Evolutionary conservation across 1,139 yeast species (phyloP), one percentile per base, ranked within the genome.

Genomic region (Hansenula lynferdii): DNA sequence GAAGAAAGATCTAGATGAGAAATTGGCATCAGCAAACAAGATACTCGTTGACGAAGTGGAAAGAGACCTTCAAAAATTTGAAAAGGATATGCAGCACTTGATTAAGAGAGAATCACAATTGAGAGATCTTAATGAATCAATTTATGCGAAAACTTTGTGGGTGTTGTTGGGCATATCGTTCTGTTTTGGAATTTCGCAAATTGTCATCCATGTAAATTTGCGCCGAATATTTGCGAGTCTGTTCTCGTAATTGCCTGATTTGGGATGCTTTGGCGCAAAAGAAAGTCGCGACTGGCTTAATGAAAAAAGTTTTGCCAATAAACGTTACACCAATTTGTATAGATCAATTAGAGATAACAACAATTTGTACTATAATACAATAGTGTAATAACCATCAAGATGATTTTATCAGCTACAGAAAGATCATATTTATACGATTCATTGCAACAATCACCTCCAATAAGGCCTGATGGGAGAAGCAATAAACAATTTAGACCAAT

Each of bases 361-460:
- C 22, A 20, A 20, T 20, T 8, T 7, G 8, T 20, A 18, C 16
- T 8, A 15, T 7, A 16, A 19, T 14, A 26, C 12, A n/a, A n/a
- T 11, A 30, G 12, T 35, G 12, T 24, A 14, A 24, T 33, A 22
- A 17, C 22, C 37, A 5, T 19, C 31, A 34, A 20, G 36, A 82
- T 81, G 87, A 70, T 76, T 32, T 65, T 87, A 43, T 89, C 97
- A 6, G 85, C 90, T 11, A 85, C 97, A 1, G 98, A 90, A 63
- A 75, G 87, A 52, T 75, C 89, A 8, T 90, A 82, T 56, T 64
- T 90, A 23, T 76, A 80, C 51, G 89, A 84, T 37, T 87, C 96
- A 1, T 66, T 90, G 33, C 62, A 69, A 4, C 69, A 75, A 29
- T 54, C 59, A 9, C 85, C 87, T 0, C 79, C 85, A 8, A 70